phyloP scores from a whole-genome alignment of 805 yeast species.

The Kodamaea restingae region DNA sequence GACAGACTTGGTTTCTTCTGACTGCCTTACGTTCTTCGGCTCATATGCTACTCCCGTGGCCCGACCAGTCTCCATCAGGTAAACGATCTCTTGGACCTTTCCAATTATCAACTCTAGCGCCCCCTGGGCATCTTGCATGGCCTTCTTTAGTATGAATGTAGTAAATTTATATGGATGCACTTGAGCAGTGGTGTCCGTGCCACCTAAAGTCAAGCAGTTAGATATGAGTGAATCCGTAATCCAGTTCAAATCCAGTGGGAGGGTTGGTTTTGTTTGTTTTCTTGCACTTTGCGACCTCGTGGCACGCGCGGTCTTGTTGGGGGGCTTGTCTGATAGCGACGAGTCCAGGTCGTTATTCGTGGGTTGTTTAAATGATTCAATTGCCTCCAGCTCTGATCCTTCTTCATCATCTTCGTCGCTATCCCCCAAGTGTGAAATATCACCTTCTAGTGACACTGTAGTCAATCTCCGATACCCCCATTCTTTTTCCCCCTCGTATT shows the following conservation, averaged over 20 bases:
- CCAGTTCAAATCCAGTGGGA: conserved; percentile 75
- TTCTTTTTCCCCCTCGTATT: conserved; percentile 74
- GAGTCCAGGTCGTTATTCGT: conserved; percentile 15
- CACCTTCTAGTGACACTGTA: conserved; percentile 85
- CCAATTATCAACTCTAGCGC: conserved; percentile 84
- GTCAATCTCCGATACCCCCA: conserved; percentile 94
- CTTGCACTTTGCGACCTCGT: conserved; percentile 20
- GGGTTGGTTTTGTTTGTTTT: conserved; percentile 3
- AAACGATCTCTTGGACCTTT: conserved; percentile 66
- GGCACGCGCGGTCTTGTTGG: conserved; percentile 37
- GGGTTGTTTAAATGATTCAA: conserved; percentile 12
- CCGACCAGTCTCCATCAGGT: conserved; percentile 57
- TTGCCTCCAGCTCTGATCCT: conserved; percentile 7
- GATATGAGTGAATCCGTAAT: conserved; percentile 58
- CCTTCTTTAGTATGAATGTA: conserved; percentile 72
- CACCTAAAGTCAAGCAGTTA: conserved; percentile 79
- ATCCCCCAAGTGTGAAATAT: conserved; percentile 39
- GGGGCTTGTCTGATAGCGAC: conserved; percentile 21
- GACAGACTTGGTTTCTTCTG: conserved; percentile 24
- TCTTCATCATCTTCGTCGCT: conserved; percentile 21
- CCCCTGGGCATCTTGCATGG: conserved; percentile 63
- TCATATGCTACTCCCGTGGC: conserved; percentile 73
- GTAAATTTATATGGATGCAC: conserved; percentile 95
- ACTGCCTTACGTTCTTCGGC: conserved; percentile 37
- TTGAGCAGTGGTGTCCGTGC: conserved; percentile 86